Base-by-base conservation (phyloP, 202 grass and related monocot genomes). In the Brachypodium distachyon region DNA sequence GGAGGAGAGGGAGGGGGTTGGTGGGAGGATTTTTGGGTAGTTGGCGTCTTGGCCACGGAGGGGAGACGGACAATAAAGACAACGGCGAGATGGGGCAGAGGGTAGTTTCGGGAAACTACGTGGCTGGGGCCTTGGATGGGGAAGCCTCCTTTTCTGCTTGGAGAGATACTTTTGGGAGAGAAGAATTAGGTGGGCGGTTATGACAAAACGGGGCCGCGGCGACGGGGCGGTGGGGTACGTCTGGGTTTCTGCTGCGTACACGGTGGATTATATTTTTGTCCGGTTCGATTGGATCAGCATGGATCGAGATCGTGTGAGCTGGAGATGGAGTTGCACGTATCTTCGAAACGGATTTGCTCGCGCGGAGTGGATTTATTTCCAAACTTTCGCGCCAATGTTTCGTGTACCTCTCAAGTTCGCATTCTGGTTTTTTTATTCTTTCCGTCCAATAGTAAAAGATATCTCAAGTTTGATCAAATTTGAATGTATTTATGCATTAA, bases 11-110 rank as follows among this genome's bases (percentile, higher is more conserved):
- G 50, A 34, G 54, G 56, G 67, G 58, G 64, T 54, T 78, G 78
- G 69, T 70, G 61, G 51, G 9, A 14, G 53, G 76, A 51, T 77
- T 69, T 61, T 48, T n/a, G n/a, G 82, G 47, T 76, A 52, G 81
- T 32, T 87, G 82, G 61, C 58, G 51, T 3, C 38, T 55, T 27
- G 51, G 25, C 78, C 34, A 34, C 4, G n/a, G 50, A 1, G 5
- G 19, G n/a, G n/a, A n/a, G 44, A 13, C 9, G 34, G 18, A n/a
- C 4, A 34, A 22, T 67, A 62, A 44, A 18, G 71, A 42, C 50
- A 46, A 17, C 21, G 57, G 46, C 16, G 56, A 11, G 18, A 14
- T 43, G 40, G 7, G 6, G 13, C 18, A n/a, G 73, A 56, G 65
- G 81, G 81, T 14, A 58, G 23, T 73, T 73, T 58, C 11, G 73